These are phyloP conservation scores for Podospora appendiculata DNA, from an alignment of 495 filamentous ascomycete species.

Conservation along the genomic window DNA sequence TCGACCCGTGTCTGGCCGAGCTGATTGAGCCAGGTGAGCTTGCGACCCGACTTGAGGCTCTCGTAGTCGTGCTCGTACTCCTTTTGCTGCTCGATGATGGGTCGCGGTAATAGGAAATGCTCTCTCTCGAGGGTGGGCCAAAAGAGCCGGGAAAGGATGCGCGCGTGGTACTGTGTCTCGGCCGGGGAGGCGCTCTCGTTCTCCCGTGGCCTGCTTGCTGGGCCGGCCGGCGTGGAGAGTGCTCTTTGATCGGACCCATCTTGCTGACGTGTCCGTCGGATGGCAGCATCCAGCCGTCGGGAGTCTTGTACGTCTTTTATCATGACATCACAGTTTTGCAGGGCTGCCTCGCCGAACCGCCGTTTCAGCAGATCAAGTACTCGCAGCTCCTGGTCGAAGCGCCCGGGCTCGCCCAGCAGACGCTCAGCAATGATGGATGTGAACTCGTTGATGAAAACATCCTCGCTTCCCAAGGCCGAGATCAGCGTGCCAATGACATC, in stretches of 20 bases:
- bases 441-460: conserved; percentile 90
- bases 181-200: conserved; percentile 9
- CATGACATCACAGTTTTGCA: conserved; percentile 96
- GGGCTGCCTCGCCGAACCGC: conserved; percentile 73
- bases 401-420: conserved; percentile 60
- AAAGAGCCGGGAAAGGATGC: conserved; percentile 87
- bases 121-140: conserved; percentile 83
- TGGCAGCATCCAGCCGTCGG: conserved; percentile 55
- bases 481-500: conserved; percentile 92
- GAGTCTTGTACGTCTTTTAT: conserved; percentile 89
- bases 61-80: conserved; percentile 73
- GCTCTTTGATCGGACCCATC: conserved; percentile 11
- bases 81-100: conserved; percentile 55
- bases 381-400: conserved; percentile 64
- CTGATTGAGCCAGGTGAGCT: conserved; percentile 79
- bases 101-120: conserved; percentile 60
- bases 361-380: conserved; percentile 84
- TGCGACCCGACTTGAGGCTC: conserved; percentile 67
- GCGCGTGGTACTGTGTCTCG: conserved; percentile 51
- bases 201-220: conserved; percentile 10
- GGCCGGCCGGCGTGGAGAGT: conserved; percentile 25
- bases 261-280: conserved; percentile 40
- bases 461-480: conserved; percentile 74
- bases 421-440: conserved; percentile 76
- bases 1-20: conserved; percentile 75